These are phyloP conservation scores for Sclerotinia borealis DNA, from an alignment of 2,329 filamentous ascomycete species.

Conservation along the genomic window DNA sequence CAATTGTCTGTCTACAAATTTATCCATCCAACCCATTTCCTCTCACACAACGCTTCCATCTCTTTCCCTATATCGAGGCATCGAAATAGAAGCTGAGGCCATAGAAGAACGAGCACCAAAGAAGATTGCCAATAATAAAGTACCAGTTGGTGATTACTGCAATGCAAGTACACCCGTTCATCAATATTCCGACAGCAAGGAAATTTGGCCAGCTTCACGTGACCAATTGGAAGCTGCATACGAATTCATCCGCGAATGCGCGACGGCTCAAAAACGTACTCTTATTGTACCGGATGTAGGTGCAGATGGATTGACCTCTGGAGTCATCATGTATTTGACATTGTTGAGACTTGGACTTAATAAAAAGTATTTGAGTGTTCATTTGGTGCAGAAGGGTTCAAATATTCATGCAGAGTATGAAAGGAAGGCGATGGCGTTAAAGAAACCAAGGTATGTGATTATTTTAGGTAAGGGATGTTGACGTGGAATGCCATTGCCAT, in stretches of 20 bases:
- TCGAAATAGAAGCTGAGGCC: constrained; percentile 19
- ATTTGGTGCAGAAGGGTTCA: constrained; percentile 54
- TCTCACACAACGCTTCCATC: background rate
- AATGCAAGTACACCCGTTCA: constrained; percentile 13
- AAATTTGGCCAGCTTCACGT: constrained; percentile 56
- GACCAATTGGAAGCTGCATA: constrained; percentile 50
- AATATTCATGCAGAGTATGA: constrained; percentile 52
- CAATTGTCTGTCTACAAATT: background rate
- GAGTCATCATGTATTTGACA: constrained; percentile 55
- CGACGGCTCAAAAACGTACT: constrained; percentile 42
- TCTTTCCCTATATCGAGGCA: background rate
- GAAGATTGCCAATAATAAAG: constrained; percentile 20
- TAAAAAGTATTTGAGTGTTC: constrained; percentile 46
- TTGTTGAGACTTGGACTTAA: constrained; percentile 52
- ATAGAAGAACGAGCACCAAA: constrained; percentile 8
- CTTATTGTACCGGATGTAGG: constrained; percentile 65
- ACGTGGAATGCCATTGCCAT: too few relatives aligned
- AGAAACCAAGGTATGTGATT: constrained; percentile 52
- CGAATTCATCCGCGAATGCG: constrained; percentile 52
- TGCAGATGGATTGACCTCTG: constrained; percentile 59
- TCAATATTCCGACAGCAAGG: constrained; percentile 15
- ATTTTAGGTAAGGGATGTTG: constrained; percentile 61
- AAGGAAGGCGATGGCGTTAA: constrained; percentile 43
- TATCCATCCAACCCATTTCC: background rate
- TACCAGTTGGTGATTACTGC: constrained; percentile 27